Conservation (phyloP, 768 basidiomycete species). For the Psilocybe cyanescens region DNA sequence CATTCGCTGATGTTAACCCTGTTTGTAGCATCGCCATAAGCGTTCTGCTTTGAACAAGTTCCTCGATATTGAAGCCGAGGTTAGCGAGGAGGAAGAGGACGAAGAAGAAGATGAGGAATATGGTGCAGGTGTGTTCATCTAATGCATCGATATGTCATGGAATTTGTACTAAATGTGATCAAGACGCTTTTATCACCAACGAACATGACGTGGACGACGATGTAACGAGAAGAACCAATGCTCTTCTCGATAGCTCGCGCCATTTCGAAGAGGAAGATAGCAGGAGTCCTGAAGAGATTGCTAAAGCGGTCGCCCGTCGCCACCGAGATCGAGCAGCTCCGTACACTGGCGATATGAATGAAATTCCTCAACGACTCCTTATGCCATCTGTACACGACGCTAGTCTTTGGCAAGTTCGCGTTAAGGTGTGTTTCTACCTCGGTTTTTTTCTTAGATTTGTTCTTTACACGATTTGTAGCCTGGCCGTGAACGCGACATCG, state of each 20-base stretch:
- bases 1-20: conserved; percentile 8
- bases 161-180: neutral
- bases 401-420: conserved; percentile 93
- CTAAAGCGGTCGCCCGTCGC: conserved; percentile 77
- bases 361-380: conserved; percentile 88
- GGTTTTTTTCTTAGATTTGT: neutral
- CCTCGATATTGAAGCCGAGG: conserved; percentile 95
- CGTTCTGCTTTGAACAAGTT: conserved; percentile 73
- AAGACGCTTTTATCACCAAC: conserved; percentile 76
- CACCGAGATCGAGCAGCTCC: conserved; percentile 70
- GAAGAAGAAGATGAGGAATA: conserved; percentile 82
- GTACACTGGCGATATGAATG: conserved; percentile 91
- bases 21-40: conserved; percentile 64
- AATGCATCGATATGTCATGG: conserved; percentile 9
- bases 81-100: conserved; percentile 96
- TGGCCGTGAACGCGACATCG: conserved; percentile 91
- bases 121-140: conserved; percentile 47
- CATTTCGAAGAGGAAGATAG: conserved; percentile 73
- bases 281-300: conserved; percentile 83
- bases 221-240: conserved; percentile 61
- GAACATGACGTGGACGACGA: conserved; percentile 71
- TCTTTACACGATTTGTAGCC: conserved; percentile 47
- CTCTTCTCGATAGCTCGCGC: conserved; percentile 65
- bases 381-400: conserved; percentile 98
- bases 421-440: conserved; percentile 63